Percentiles rank a stretch among this genome's conserved stretches.
phyloP scores from a whole-genome alignment of 257 asterid genomes.

The Jacaranda mimosifolia region DNA sequence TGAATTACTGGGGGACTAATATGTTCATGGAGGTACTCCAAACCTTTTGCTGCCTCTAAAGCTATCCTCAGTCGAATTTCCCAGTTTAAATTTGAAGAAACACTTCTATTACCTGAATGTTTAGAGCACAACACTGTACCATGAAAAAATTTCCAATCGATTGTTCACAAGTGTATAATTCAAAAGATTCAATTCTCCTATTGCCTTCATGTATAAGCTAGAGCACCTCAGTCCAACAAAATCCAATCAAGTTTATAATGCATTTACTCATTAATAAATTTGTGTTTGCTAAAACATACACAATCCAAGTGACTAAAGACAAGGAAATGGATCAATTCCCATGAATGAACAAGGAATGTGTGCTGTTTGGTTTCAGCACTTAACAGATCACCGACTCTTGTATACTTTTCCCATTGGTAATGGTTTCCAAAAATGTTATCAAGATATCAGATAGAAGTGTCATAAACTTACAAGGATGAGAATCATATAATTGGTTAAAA shows the following conservation, averaged over 20 bases:
- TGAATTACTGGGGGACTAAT: constrained; percentile 87
- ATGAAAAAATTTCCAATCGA: background rate
- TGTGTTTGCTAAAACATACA: background rate
- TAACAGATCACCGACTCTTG: background rate
- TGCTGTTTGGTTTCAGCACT: background rate
- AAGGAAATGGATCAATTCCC: background rate
- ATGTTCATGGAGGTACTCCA: constrained; percentile 91
- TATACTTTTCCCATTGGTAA: too few species aligned
- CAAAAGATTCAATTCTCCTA: background rate
- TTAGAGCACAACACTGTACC: background rate
- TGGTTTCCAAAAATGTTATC: background rate
- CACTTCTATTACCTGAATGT: constrained; percentile 55
- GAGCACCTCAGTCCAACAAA: background rate
- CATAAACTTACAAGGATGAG: too few species aligned
- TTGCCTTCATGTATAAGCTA: constrained; percentile 7
- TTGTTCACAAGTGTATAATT: background rate
- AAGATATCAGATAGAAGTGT: background rate
- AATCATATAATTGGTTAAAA: background rate
- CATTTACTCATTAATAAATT: background rate
- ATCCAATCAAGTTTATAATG: constrained; percentile 7
- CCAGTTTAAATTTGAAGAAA: constrained; percentile 76
- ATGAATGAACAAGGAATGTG: background rate
- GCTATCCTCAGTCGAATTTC: constrained; percentile 85
- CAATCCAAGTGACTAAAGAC: background rate
- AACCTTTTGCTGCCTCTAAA: constrained; percentile 91